A percentile compares a stretch with the other conserved stretches of the same genome.
Conservation (phyloP, 169 alveolate species). For the Theileria orientalis region DNA sequence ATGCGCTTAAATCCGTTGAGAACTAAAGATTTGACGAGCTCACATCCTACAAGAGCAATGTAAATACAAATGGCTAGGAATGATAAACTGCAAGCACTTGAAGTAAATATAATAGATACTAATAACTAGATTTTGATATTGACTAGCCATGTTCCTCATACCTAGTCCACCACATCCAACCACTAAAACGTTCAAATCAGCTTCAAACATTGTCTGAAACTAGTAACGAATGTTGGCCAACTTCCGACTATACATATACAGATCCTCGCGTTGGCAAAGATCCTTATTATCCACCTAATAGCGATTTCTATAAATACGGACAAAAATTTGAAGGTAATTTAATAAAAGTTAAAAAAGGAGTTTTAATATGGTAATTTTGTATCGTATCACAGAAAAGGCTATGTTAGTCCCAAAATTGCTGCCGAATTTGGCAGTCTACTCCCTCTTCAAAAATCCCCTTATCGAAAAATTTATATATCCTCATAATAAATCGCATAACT, state of each 20-base stretch:
- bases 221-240: no score
- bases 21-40: constrained; percentile 59
- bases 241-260: neutral
- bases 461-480: no score
- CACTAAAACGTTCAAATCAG: neutral
- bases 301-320: neutral
- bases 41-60: constrained; percentile 48
- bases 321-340: neutral
- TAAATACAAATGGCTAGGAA: neutral
- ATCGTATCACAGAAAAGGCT: no score
- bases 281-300: neutral
- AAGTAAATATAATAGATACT: neutral
- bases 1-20: constrained; percentile 29
- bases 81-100: neutral
- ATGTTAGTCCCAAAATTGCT: no score
- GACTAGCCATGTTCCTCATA: no score
- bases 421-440: no score
- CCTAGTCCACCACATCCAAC: constrained; percentile 19
- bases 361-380: no score
- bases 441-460: no score
- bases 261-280: neutral
- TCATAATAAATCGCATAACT: no score
- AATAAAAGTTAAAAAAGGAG: neutral
- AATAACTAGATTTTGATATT: no score
- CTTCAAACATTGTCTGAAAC: no score